Evolutionary conservation across 495 filamentous ascomycete species (phyloP).

Genomic region (Penicillium riverlandense): DNA sequence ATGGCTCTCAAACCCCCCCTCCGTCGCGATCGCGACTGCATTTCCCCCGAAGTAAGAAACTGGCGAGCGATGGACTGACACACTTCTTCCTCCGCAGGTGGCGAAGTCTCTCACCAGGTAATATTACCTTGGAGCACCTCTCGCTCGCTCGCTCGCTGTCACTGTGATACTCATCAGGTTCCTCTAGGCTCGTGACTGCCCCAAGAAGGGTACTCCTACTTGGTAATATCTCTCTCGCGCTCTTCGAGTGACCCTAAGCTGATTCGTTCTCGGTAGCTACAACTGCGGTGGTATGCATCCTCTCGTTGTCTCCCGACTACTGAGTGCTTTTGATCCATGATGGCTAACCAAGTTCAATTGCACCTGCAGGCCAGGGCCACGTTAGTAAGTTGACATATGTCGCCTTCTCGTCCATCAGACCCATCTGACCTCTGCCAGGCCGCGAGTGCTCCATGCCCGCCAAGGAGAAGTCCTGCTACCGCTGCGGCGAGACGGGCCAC

Average conservation of each 20-base stretch:
- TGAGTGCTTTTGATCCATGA: not conserved
- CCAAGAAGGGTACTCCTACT: conserved; percentile 84
- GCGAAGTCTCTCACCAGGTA: conserved; percentile 69
- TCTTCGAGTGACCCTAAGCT: conserved; percentile 18
- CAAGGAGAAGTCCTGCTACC: conserved; percentile 97
- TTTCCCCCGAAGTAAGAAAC: too few species aligned
- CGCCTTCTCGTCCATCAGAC: not conserved
- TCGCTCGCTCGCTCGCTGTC: not conserved
- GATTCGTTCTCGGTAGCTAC: conserved; percentile 45
- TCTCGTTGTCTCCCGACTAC: conserved; percentile 11
- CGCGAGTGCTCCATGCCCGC: conserved; percentile 85
- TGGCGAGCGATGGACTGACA: not conserved
- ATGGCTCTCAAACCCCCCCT: too few species aligned
- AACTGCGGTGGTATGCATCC: conserved; percentile 64
- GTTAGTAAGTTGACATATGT: conserved; percentile 56
- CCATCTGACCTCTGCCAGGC: conserved; percentile 38
- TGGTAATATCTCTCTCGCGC: conserved; percentile 47
- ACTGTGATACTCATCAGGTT: conserved; percentile 4
- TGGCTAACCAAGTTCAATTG: conserved; percentile 5
- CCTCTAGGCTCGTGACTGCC: conserved; percentile 81
- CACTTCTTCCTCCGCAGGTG: conserved; percentile 44
- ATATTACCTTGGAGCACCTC: conserved; percentile 4
- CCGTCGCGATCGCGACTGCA: too few species aligned
- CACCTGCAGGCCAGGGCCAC: conserved; percentile 64
- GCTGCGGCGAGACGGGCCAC: conserved; percentile 46